These are phyloP conservation scores for Aspergillus affinis DNA, from an alignment of 495 filamentous ascomycete species.

Conservation along the genomic window DNA sequence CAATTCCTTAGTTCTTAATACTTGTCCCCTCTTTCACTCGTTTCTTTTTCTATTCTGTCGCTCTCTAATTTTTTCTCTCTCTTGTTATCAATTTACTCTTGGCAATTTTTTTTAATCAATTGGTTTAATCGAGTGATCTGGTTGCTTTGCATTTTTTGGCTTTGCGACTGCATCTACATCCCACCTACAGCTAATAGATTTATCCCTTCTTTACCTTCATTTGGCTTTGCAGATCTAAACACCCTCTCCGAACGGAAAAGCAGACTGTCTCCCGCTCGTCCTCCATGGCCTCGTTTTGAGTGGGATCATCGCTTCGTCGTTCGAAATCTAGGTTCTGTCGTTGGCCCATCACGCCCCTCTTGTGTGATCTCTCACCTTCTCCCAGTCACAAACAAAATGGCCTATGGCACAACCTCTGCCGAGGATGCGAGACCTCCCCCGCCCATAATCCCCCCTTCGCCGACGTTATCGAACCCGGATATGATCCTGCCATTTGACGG, in stretches of 20 bases:
- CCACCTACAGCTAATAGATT: constrained; percentile 5
- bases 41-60: constrained; percentile 5
- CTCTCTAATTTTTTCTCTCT: constrained; percentile 1
- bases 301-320: constrained; percentile 4
- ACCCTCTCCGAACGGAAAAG: constrained; percentile 9
- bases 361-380: background rate
- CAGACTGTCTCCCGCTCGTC: constrained; percentile 1
- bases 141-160: constrained; percentile 12
- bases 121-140: background rate
- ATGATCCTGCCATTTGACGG: constrained; percentile 77
- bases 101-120: background rate
- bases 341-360: background rate
- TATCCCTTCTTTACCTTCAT: constrained; percentile 7
- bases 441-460: constrained; percentile 56
- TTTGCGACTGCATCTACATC: constrained; percentile 15
- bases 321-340: background rate
- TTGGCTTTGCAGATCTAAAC: background rate
- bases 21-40: constrained; percentile 5
- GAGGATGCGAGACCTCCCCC: constrained; percentile 20
- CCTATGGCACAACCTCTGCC: constrained; percentile 9
- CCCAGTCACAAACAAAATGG: constrained; percentile 6
- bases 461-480: constrained; percentile 88
- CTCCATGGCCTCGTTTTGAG: constrained; percentile 18
- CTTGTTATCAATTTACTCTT: constrained; percentile 9
- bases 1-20: constrained; percentile 4